Evolutionary conservation across 2,329 filamentous ascomycete species (phyloP).

Genomic region (Xylaria sp.): DNA sequence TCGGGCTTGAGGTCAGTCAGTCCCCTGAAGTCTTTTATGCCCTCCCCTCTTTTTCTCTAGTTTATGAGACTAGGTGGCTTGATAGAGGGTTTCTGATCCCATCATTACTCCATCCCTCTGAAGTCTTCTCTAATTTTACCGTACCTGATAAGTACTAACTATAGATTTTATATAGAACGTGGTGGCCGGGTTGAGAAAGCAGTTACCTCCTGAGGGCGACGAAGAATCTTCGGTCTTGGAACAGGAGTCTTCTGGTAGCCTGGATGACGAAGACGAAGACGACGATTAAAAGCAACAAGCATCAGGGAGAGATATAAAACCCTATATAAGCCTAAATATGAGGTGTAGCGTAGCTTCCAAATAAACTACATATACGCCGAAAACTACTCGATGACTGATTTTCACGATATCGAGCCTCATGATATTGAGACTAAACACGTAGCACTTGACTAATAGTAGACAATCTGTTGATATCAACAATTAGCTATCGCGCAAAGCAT

Average conservation of each 20-base stretch:
- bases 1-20: slow-evolving; percentile 41
- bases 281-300: background rate
- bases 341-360: background rate
- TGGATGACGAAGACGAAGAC: slow-evolving; percentile 4
- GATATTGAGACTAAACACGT: slow-evolving; percentile 2
- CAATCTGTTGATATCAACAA: slow-evolving; percentile 15
- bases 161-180: slow-evolving; percentile 28
- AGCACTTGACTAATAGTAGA: background rate
- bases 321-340: background rate
- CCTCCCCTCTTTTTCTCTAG: background rate
- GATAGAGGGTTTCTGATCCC: background rate
- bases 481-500: slow-evolving; percentile 1
- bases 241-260: background rate
- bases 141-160: background rate
- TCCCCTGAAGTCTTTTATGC: background rate
- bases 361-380: background rate
- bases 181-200: slow-evolving; percentile 43
- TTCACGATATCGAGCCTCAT: slow-evolving; percentile 10
- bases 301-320: background rate
- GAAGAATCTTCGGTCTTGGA: background rate
- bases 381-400: background rate
- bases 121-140: background rate
- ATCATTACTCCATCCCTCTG: background rate
- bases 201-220: slow-evolving; percentile 37
- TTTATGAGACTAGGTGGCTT: background rate